Base-by-base conservation (phyloP, 148 eudicot species). In the Rhododendron kiyosumense region DNA sequence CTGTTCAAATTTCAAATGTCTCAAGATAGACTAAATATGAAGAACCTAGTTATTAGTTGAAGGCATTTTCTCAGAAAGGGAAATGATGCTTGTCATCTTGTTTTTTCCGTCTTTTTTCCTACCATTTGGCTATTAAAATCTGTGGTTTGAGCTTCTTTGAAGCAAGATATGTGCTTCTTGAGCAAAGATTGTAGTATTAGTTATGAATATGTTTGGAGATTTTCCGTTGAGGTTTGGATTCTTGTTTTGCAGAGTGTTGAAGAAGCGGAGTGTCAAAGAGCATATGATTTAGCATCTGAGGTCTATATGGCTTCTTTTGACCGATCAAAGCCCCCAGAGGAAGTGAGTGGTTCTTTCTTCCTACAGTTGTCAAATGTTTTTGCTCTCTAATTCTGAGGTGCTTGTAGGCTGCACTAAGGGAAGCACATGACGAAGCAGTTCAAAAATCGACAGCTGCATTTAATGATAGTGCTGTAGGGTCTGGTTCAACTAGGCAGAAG, bases 211-310 rank as follows among this genome's bases (percentile, higher is more conserved):
- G 38, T 32, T 22, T 1, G 7, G 26, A 20, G 65, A 59, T 4
- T 78, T 5, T 83, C 73, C 26, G 26, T 75, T 30, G 22, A 3
- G 36, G 67, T 83, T 59, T 85, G 76, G 30, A 30, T 34, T 85
- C 81, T 4, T 86, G 0, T 73, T 85, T 75, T 87, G 78, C 88
- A 97, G 98, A 95, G 95, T 87, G 99, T 97, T 85, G 98, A 97
- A 90, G 99, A 97, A 90, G 94, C 98, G 17, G 99, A 97, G 93
- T 95, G 98, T 88, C 94, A 94, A 71, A 93, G 96, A 89, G 98
- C 95, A 73, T 95, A 89, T 91, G 99, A 97, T 84, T 76, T 91
- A 87, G 98, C 95, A 78, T 87, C 94, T 84, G 99, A 95, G 87
- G 92, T 87, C 79, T 97, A 95, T 84, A 93, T 93, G 96, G 92